phyloP scores from a whole-genome alignment of 768 basidiomycete species.

The Trametes maxima region DNA sequence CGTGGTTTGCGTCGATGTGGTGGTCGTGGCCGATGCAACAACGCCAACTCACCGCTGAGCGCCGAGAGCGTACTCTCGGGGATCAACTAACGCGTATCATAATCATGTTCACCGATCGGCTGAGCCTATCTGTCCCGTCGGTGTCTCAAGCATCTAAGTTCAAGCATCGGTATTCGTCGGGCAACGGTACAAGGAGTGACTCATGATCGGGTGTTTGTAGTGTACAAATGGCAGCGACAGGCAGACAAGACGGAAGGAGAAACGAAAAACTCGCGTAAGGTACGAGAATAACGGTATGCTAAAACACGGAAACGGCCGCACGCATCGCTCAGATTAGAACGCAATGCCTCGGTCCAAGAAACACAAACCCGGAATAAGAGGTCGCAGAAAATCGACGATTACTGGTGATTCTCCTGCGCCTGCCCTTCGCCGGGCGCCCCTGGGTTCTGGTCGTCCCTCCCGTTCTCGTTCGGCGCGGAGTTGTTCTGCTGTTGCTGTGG shows the following conservation, averaged over 20 bases:
- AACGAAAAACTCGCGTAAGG: conserved; percentile 6
- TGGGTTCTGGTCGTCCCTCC: conserved; percentile 10
- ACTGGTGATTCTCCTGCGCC: conserved; percentile 19
- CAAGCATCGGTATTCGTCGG: neutral
- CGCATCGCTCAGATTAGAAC: neutral
- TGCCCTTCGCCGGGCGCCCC: conserved; percentile 12
- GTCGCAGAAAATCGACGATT: neutral
- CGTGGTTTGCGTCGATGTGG: neutral
- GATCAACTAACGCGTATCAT: neutral
- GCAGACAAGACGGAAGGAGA: neutral
- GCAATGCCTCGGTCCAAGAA: neutral
- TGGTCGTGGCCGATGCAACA: neutral
- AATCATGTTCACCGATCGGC: neutral
- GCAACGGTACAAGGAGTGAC: neutral
- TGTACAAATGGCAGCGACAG: neutral
- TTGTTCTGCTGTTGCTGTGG: conserved; percentile 10
- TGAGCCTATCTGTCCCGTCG: neutral
- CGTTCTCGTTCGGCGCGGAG: neutral
- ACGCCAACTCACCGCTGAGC: conserved; percentile 11
- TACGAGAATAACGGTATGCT: conserved; percentile 13
- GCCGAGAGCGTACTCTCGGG: neutral
- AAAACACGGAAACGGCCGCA: neutral
- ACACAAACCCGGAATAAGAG: neutral
- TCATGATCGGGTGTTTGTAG: neutral
- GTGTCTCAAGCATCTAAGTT: neutral